These are phyloP conservation scores for Fusarium brevicatenulatum DNA, from an alignment of 2,329 filamentous ascomycete genomes.

Conservation along the genomic window DNA sequence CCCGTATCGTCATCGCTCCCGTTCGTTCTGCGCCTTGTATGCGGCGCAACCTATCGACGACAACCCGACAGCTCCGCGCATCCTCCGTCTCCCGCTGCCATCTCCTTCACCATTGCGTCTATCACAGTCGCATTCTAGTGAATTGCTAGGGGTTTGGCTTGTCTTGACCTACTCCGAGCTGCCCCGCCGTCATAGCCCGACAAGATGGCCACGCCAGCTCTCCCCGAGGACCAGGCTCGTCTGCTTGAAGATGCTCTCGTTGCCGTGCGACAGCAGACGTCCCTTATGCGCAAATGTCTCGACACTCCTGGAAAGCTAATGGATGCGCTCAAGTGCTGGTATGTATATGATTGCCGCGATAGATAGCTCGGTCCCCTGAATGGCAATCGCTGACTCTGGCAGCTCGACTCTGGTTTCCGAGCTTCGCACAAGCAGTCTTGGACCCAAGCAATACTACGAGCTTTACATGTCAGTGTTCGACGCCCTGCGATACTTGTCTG, in stretches of 20 bases:
- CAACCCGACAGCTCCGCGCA: constrained; percentile 29
- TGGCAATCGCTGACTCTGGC: constrained; percentile 23
- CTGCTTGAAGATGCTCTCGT: constrained; percentile 97
- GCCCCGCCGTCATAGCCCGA: constrained; percentile 47
- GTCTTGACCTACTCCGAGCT: constrained; percentile 42
- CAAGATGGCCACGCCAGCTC: constrained; percentile 64
- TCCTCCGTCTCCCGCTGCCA: constrained; percentile 21
- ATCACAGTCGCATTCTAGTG: constrained; percentile 40
- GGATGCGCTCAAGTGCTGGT: constrained; percentile 99
- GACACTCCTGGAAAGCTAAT: constrained; percentile 98
- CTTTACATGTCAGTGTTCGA: constrained; percentile 99
- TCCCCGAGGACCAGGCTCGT: constrained; percentile 84
- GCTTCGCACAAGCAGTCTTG: constrained; percentile 92
- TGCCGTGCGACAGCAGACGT: constrained; percentile 96
- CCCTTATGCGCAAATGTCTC: constrained; percentile 96
- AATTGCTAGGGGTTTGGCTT: constrained; percentile 39
- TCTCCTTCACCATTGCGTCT: constrained; percentile 29
- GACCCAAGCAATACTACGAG: constrained; percentile 99
- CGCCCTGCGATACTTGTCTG: constrained; percentile 93
- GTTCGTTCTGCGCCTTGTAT: constrained; percentile 41
- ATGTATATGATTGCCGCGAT: constrained; percentile 52
- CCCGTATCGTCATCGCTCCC: constrained; percentile 45
- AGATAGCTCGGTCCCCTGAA: constrained; percentile 19
- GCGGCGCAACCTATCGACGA: constrained; percentile 42
- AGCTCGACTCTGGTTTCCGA: constrained; percentile 99